Base-by-base conservation (phyloP, 1,139 yeast species). In the Petasospora rhodanensis region DNA sequence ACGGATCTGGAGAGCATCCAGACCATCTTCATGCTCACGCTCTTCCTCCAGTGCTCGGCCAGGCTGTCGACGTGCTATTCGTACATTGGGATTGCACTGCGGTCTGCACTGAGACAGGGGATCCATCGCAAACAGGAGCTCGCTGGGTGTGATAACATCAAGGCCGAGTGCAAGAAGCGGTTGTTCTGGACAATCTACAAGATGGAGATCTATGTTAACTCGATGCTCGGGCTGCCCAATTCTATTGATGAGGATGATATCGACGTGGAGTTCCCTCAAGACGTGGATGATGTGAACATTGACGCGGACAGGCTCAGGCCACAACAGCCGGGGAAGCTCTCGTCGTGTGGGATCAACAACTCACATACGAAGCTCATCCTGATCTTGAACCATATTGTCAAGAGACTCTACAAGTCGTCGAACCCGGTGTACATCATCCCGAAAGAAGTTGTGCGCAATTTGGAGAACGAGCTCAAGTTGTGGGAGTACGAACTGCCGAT, bases 171-270 rank as follows among this genome's bases (percentile, higher is more conserved):
- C 4, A 67, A 94, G 40, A 86, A 85, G 54, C 66, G 96, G 41
- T 62, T 87, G 22, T 87, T 87, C 52, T 87, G 89, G 80, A 82
- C 95, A 2, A 80, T 86, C 42, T 82, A 83, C 56, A 86, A 86
- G 54, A 79, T 86, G 80, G 96, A 87, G 55, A 76, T 86, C 26
- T 87, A 87, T 54, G 83, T 86, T 50, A 85, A 84, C 55, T 83
- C 95, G 5, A 76, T 87, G 61, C 58, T 87, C 44, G 96, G 96
- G 1, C 63, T 87, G 31, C 96, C 96, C 0, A 64, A 52, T 19
- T 54, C 59, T n/a, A 42, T 59, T 11, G 49, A 54, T 45, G 89
- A 82, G 47, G 83, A 76, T 44, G 95, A 86, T 46, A 79, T 84
- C 46, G 94, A 85, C 57, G 95, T 85, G 54, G 87, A 80, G 37